Evolutionary conservation across 345 rosid genomes (phyloP).

Genomic region (Durio zibethinus): DNA sequence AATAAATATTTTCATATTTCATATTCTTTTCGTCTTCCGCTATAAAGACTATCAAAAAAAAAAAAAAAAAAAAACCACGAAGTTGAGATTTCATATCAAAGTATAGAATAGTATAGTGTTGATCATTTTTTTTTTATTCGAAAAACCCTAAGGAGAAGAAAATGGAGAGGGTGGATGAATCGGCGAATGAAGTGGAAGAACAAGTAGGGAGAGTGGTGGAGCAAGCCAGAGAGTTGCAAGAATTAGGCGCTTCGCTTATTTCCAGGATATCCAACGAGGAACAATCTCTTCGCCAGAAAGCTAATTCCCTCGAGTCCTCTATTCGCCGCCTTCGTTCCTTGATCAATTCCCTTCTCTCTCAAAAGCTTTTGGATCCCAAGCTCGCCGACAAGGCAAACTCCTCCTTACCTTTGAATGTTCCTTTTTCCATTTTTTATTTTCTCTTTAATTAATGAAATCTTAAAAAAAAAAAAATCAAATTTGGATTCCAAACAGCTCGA

Average conservation of each 20-base stretch:
- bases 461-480: background rate
- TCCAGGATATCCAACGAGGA: constrained; percentile 59
- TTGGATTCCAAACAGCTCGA: constrained; percentile 45
- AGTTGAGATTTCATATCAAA: background rate
- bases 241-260: constrained; percentile 54
- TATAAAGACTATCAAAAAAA: background rate
- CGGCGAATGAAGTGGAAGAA: constrained; percentile 45
- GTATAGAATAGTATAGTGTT: background rate
- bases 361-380: constrained; percentile 42
- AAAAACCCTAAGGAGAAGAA: background rate
- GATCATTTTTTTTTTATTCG: too few species aligned
- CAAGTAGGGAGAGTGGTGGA: constrained; percentile 64
- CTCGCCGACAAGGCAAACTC: constrained; percentile 55
- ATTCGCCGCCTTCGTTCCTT: constrained; percentile 61
- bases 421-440: background rate
- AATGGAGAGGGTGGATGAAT: constrained; percentile 26
- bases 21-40: background rate
- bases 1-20: background rate
- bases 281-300: constrained; percentile 64
- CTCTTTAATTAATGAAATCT: background rate
- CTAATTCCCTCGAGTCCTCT: constrained; percentile 61
- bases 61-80: background rate
- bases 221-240: constrained; percentile 76
- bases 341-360: constrained; percentile 39
- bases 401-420: background rate